Base-by-base conservation (phyloP, 257 asterid genomes). In the Catharanthus roseus region DNA sequence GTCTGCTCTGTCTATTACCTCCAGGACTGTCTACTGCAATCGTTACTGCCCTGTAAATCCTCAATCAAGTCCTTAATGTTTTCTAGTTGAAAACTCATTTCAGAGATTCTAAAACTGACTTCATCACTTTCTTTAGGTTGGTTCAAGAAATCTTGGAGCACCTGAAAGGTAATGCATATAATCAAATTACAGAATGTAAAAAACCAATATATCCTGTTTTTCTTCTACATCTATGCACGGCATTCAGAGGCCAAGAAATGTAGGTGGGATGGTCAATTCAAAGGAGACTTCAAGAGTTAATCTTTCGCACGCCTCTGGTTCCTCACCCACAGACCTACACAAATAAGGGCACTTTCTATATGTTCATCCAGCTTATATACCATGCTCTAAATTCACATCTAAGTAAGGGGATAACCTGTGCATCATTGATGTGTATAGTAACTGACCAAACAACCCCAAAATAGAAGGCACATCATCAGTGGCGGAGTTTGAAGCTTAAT, bases 91-190 rank as follows among this genome's bases (percentile, higher is more conserved):
- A 81, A 75, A 75, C 85, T 85, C 76, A 81, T 72, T 74, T 83
- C 87, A 44, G 90, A 75, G 77, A 77, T 68, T 76, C 72, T 73
- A 63, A 74, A 78, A 57, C 82, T 77, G 67, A 74, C 68, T 77
- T 72, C 71, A 55, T 88, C 87, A 73, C 87, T 77, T 69, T 84
- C 93, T 84, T 89, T 91, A 57, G 82, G 84, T 80, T 88, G 96
- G 70, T 83, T 84, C 75, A 87, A 84, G 83, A 85, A 86, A 81
- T 89, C 88, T 74, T 91, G 95, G 26, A 93, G 85, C 65, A 81
- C 89, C 99, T 93, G 90, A 54, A 68, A 60, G 65, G 28, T 42
- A 41, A 60, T 64, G 57, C 42, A 18, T n/a, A 39, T 66, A 49
- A 23, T 63, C 38, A 45, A 26, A 41, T 73, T 66, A 72, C 60